Evolutionary conservation across 257 asterid species (phyloP), one percentile per base, ranked within the genome.

Genomic region (Salvia splendens): DNA sequence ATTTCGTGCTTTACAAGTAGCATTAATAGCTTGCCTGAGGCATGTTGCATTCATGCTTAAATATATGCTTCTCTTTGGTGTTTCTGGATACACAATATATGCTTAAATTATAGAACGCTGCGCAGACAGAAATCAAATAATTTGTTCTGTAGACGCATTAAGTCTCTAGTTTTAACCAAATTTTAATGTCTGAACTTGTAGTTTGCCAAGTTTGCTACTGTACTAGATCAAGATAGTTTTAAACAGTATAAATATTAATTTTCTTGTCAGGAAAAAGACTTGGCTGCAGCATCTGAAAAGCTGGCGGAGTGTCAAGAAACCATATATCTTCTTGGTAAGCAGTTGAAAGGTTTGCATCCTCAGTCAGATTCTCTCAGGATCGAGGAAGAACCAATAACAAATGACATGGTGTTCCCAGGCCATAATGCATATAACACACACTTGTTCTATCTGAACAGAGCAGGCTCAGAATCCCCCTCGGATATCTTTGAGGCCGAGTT

Each of bases 301-400:
- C 83, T 94, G 33, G 92, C 96, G 0, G 96, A 88, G 78, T 94
- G 97, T 74, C 99, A 94, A 75, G 95, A 94, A 77, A 85, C 95
- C 70, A 94, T 94, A 58, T 84, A 77, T 64, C 95, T 94, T 57
- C 95, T 94, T 0, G 95, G 97, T 12, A 94, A 91, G 75, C 97
- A 88, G 77, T 56, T 94, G 81, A 84, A 90, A 58, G 50, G 85
- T 57, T 66, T 94, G 58, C 95, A 89, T 69, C 95, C 99, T 20
- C 95, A 77, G 57, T 61, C 86, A 5, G 96, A 86, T 60, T 58
- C 42, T 2, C 68, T 24, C 78, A 36, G 75, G 20, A 62, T 52
- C 5, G 84, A 77, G 8, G 97, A 82, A 33, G 93, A 85, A 73
- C 79, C 89, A 8, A 78, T 84, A 6, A 78, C 65, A 68, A 87